Percentiles rank a stretch among this genome's conserved stretches.
Conservation (phyloP, 2,329 filamentous ascomycete species). For the Aquanectria penicillioides region DNA sequence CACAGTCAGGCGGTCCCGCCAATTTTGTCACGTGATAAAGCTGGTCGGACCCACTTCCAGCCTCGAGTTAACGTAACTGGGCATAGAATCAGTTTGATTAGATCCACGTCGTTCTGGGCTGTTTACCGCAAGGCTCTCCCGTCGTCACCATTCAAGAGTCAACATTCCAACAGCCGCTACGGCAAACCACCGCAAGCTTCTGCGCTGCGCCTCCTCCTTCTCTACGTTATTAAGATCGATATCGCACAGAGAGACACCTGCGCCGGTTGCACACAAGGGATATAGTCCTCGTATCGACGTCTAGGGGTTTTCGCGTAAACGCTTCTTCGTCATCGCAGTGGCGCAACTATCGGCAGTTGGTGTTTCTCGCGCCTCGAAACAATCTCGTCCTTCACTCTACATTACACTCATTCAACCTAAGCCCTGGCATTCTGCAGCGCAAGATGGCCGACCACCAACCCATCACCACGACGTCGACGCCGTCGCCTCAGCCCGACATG, state of each 20-base stretch:
- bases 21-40: conserved; percentile 40
- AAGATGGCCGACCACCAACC: conserved; percentile 43
- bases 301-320: conserved; percentile 36
- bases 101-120: conserved; percentile 35
- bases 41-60: conserved; percentile 12
- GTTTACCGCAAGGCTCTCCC: conserved; percentile 38
- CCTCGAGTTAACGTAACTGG: conserved; percentile 32
- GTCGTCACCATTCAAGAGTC: conserved; percentile 38
- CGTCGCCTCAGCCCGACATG: conserved; percentile 68
- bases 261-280: conserved; percentile 26
- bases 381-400: conserved; percentile 29
- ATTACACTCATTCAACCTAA: conserved; percentile 23
- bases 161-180: conserved; percentile 37
- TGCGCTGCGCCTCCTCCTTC: conserved; percentile 32
- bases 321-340: conserved; percentile 28
- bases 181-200: conserved; percentile 27
- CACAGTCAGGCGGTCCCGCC: conserved; percentile 11
- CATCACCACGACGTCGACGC: conserved; percentile 47
- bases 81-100: conserved; percentile 31
- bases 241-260: conserved; percentile 23
- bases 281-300: conserved; percentile 22
- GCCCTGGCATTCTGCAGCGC: conserved; percentile 19
- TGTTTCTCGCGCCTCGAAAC: conserved; percentile 27
- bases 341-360: conserved; percentile 25
- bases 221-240: conserved; percentile 20